Conservation (phyloP, 352 stramenopile genomes). For the Globisporangium iwayamae region DNA sequence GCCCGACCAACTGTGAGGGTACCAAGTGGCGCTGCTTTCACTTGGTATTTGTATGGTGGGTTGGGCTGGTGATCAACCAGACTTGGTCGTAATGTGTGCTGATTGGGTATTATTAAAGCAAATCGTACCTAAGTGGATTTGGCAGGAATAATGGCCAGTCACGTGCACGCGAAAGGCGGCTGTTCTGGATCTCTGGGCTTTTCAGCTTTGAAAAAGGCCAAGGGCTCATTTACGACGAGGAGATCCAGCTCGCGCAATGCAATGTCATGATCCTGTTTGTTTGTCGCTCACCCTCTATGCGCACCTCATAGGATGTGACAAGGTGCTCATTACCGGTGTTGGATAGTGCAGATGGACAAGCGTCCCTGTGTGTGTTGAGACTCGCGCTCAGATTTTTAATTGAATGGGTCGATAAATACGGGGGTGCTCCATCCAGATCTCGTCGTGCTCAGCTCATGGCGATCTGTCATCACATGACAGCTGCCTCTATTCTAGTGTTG, state of each 20-base stretch:
- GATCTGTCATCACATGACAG: neutral
- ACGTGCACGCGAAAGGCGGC: slow-evolving; percentile 7
- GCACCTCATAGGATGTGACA: neutral
- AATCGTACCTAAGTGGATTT: slow-evolving; percentile 1
- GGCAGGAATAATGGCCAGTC: slow-evolving; percentile 3
- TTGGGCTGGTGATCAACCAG: neutral
- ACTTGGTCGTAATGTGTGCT: slow-evolving; percentile 13
- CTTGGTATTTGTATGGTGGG: neutral
- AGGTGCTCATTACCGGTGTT: neutral
- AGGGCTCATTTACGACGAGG: neutral
- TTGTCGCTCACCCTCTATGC: neutral
- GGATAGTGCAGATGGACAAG: neutral
- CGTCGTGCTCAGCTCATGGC: too few relatives aligned
- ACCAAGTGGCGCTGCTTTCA: neutral
- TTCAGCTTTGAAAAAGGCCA: neutral
- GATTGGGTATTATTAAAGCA: slow-evolving; percentile 2
- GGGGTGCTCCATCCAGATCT: slow-evolving; percentile 5
- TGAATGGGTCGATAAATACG: slow-evolving; percentile 12
- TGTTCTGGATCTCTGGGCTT: slow-evolving; percentile 4
- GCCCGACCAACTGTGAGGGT: slow-evolving; percentile 1
- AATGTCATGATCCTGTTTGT: too few relatives aligned
- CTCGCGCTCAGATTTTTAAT: neutral
- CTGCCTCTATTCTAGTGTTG: slow-evolving; percentile 10
- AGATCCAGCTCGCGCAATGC: neutral
- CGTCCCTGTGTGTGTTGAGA: too few relatives aligned